These are phyloP conservation scores for Wallacemonas sp. DNA, from an alignment of 208 protist species.

Conservation along the genomic window DNA sequence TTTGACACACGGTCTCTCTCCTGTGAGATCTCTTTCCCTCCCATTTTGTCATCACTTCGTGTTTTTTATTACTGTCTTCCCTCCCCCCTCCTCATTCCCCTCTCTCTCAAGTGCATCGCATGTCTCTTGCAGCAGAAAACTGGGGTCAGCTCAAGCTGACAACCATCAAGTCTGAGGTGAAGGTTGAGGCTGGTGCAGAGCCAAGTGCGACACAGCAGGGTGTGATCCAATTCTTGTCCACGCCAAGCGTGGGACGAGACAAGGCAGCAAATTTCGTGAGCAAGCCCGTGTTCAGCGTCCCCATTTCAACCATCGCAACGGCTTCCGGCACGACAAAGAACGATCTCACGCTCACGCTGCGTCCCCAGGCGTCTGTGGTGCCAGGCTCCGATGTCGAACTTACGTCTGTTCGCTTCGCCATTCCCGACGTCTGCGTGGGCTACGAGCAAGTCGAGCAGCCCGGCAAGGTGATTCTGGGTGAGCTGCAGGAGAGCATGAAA, in stretches of 20 bases:
- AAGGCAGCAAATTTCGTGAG: conserved; percentile 50
- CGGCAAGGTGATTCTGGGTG: conserved; percentile 62
- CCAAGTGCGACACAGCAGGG: conserved; percentile 14
- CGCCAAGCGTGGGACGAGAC: conserved; percentile 56
- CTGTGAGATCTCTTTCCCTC: too few species aligned
- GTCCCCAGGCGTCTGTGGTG: conserved; percentile 32
- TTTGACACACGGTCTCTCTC: too few species aligned
- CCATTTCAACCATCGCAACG: conserved; percentile 64
- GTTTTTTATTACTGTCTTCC: too few species aligned
- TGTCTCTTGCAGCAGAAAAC: conserved; percentile 66
- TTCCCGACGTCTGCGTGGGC: conserved; percentile 81
- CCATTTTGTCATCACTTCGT: too few species aligned
- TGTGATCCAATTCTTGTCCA: conserved; percentile 43
- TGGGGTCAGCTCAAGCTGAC: conserved; percentile 71
- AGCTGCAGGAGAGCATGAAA: conserved; percentile 58
- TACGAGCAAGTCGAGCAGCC: conserved; percentile 87
- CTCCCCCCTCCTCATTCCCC: too few species aligned
- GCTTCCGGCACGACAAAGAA: conserved; percentile 81
- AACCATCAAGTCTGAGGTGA: conserved; percentile 27
- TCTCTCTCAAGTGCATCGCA: too few species aligned
- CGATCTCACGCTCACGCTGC: conserved; percentile 69
- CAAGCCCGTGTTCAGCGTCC: conserved; percentile 62
- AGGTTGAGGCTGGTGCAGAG: conserved; percentile 25
- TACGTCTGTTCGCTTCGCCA: conserved; percentile 76
- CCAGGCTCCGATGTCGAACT: conserved; percentile 47